phyloP scores from a whole-genome alignment of 306 rosid species.

The Corylus americana region DNA sequence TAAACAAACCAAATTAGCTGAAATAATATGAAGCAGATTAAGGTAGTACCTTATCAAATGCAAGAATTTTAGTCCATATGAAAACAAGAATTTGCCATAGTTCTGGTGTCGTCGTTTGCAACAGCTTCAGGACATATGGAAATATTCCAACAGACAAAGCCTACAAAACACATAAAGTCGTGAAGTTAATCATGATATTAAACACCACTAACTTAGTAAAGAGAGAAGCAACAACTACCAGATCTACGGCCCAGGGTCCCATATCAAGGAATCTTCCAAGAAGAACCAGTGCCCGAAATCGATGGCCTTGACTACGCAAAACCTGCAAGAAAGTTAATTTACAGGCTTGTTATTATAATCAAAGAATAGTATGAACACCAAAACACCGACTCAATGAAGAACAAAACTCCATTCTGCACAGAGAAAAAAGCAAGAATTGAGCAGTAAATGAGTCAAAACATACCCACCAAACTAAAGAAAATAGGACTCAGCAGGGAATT shows the following conservation, averaged over 20 bases:
- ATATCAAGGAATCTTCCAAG: conserved; percentile 98
- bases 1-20: not conserved
- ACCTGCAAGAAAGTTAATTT: conserved; percentile 57
- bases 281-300: conserved; percentile 86
- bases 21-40: conserved; percentile 17
- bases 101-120: conserved; percentile 95
- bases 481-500: conserved; percentile 13
- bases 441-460: conserved; percentile 4
- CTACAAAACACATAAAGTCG: conserved; percentile 34
- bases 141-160: conserved; percentile 97
- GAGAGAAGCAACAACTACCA: conserved; percentile 48
- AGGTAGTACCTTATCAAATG: conserved; percentile 84
- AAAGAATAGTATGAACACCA: conserved; percentile 16
- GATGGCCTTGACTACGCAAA: conserved; percentile 91
- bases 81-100: conserved; percentile 94
- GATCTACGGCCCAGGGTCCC: conserved; percentile 99
- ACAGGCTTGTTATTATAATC: conserved; percentile 22
- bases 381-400: conserved; percentile 19
- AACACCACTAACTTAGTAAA: conserved; percentile 14
- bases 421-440: not conserved
- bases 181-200: conserved; percentile 23
- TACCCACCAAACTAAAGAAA: conserved; percentile 27
- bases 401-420: not conserved
- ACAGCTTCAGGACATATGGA: conserved; percentile 92
- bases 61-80: conserved; percentile 98